Base-by-base conservation (phyloP, 1,139 yeast species). In the Zhuliangozyma blackwelliae region DNA sequence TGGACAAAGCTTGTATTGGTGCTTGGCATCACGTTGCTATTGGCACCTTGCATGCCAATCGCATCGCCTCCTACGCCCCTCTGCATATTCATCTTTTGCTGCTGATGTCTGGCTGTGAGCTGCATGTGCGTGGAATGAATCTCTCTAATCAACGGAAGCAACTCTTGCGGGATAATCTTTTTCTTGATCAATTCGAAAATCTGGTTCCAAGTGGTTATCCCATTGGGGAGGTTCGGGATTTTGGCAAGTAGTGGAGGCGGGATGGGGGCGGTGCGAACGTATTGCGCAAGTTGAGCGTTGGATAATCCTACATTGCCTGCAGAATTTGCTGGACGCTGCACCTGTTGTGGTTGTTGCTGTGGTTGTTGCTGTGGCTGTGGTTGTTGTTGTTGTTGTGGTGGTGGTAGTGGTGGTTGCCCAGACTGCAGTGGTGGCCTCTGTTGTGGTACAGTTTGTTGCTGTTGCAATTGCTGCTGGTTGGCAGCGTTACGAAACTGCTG, bases 211-310 rank as follows among this genome's bases (percentile, higher is more conserved):
- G 95, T 86, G 45, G 76, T 81, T 28, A 82, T 82, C 37, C 81
- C 84, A n/a, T 83, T 80, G 0, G 96, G 96, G 27, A 89, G 65
- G 33, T 79, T 81, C 10, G 96, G 96, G 36, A 89, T 77, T 50
- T 77, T 77, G 35, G 75, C 70, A 33, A 89, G 63, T 30, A 89
- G 58, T 6, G 80, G 78, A n/a, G 76, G 78, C 1, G 97, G 97
- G 36, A 89, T 86, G 3, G 85, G 86, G 3, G 77, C 64, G 33
- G 76, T 77, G 31, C 71, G 46, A 39, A 70, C 64, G 54, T 65
- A 53, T 34, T 59, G 59, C 33, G 40, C 47, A 12, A 43, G 34
- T 37, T 63, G 71, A 9, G 23, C 5, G 3, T 22, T 7, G 9
- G 23, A 2, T 32, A 61, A 6, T 9, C 5, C 23, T 3, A 6